phyloP scores from a whole-genome alignment of 768 basidiomycete genomes.

The Gymnopilus junonius region DNA sequence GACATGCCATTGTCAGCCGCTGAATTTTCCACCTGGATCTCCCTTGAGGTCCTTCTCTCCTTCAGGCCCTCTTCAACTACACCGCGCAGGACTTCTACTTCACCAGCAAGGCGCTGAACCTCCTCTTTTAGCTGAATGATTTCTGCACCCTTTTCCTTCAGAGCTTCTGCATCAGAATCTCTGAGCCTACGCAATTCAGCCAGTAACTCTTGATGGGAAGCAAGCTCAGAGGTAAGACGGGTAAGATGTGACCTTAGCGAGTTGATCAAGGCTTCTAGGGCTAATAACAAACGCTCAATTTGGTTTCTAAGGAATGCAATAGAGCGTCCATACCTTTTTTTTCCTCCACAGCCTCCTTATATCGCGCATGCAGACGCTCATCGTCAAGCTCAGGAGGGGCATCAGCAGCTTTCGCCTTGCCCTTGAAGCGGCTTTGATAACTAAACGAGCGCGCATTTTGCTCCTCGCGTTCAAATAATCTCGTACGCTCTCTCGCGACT shows the following conservation, averaged over 20 bases:
- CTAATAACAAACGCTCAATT: conserved; percentile 42
- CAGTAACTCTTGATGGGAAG: conserved; percentile 75
- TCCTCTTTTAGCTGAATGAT: conserved; percentile 71
- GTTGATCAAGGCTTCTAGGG: conserved; percentile 78
- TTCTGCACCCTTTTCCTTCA: conserved; percentile 67
- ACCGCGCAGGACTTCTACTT: conserved; percentile 85
- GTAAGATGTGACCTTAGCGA: conserved; percentile 77
- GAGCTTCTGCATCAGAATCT: conserved; percentile 60
- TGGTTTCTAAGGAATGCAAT: conserved; percentile 28
- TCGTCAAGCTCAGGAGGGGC: conserved; percentile 35
- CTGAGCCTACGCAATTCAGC: conserved; percentile 65
- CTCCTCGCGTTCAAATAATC: conserved; percentile 62
- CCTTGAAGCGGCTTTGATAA: conserved; percentile 29
- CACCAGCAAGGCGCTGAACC: conserved; percentile 80
- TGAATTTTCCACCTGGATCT: conserved; percentile 34
- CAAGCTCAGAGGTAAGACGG: conserved; percentile 78
- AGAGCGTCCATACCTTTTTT: conserved; percentile 69
- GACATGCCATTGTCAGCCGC: conserved; percentile 40
- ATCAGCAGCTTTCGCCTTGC: conserved; percentile 43
- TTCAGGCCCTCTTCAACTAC: conserved; percentile 88
- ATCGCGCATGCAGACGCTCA: conserved; percentile 51
- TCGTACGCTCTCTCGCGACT: conserved; percentile 69
- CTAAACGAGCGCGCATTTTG: conserved; percentile 38
- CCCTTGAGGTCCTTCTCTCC: conserved; percentile 64
- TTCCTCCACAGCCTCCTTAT: conserved; percentile 82